A percentile compares a stretch with the other conserved stretches of the same genome.
phyloP scores from a whole-genome alignment of 2,329 filamentous ascomycete genomes.

The Coniochaeta hoffmannii region DNA sequence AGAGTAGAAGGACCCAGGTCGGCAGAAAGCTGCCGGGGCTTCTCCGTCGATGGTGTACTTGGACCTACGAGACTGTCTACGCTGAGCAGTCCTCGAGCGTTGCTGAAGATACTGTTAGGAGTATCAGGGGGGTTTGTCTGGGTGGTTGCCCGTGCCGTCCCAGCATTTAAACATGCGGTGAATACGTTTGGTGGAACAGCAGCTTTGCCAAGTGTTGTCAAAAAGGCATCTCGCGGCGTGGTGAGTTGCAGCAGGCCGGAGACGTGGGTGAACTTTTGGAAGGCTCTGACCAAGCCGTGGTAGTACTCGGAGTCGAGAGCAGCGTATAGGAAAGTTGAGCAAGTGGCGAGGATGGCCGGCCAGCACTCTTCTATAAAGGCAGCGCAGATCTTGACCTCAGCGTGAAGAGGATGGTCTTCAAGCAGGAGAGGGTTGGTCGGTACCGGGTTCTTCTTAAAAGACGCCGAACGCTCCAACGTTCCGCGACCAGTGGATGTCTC shows the following conservation, averaged over 20 bases:
- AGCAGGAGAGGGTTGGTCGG: conserved; percentile 78
- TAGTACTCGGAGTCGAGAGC: conserved; percentile 91
- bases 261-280: conserved; percentile 93
- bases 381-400: conserved; percentile 69
- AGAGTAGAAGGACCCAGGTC: conserved; percentile 51
- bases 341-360: conserved; percentile 91
- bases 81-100: conserved; percentile 64
- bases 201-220: conserved; percentile 89
- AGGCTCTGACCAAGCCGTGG: conserved; percentile 81
- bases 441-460: conserved; percentile 67
- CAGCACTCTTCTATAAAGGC: conserved; percentile 85
- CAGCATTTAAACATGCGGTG: conserved; percentile 49
- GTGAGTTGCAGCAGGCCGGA: conserved; percentile 77
- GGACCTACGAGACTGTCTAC: conserved; percentile 63
- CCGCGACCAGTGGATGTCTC: conserved; percentile 21
- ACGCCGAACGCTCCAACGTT: conserved; percentile 51
- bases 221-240: conserved; percentile 86
- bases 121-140: conserved; percentile 37
- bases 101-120: conserved; percentile 54
- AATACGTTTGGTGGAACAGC: conserved; percentile 78
- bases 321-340: conserved; percentile 90
- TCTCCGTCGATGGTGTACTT: conserved; percentile 47
- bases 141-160: conserved; percentile 34
- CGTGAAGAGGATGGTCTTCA: conserved; percentile 62
- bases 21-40: conserved; percentile 49